Conservation (phyloP, 2,329 filamentous ascomycete species). For the Fusarium redolens region DNA sequence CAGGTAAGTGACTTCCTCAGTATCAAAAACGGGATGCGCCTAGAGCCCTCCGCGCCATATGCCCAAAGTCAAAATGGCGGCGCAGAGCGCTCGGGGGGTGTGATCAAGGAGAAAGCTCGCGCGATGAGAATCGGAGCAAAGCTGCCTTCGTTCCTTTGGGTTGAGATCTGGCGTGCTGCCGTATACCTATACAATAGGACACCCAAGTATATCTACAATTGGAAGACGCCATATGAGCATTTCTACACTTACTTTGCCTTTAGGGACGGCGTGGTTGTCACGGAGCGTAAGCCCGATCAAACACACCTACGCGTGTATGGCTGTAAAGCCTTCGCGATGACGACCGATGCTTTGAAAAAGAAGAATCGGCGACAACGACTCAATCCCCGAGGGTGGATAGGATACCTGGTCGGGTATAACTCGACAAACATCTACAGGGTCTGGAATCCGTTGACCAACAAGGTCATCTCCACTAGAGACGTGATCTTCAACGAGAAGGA, state of each 20-base stretch:
- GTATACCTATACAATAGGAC: too few species aligned
- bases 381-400: background rate
- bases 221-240: too few species aligned
- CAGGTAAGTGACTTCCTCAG: background rate
- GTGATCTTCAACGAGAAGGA: background rate
- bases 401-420: background rate
- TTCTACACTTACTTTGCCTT: too few species aligned
- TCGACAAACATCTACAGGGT: background rate
- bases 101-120: too few species aligned
- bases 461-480: background rate
- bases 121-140: fast-evolving
- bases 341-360: background rate
- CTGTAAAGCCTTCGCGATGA: background rate
- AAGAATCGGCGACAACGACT: background rate
- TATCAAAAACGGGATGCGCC: background rate
- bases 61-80: too few species aligned
- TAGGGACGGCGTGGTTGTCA: background rate
- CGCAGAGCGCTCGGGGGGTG: too few species aligned
- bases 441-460: background rate
- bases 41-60: too few species aligned
- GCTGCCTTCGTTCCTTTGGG: too few species aligned
- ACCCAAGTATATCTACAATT: too few species aligned
- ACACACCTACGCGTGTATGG: background rate
- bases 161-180: too few species aligned
- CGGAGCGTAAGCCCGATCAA: background rate